A percentile compares a stretch with the other conserved stretches of the same genome.
These are phyloP conservation scores for Penicillium sp. DNA, from an alignment of 2,329 filamentous ascomycete species.

Conservation along the genomic window DNA sequence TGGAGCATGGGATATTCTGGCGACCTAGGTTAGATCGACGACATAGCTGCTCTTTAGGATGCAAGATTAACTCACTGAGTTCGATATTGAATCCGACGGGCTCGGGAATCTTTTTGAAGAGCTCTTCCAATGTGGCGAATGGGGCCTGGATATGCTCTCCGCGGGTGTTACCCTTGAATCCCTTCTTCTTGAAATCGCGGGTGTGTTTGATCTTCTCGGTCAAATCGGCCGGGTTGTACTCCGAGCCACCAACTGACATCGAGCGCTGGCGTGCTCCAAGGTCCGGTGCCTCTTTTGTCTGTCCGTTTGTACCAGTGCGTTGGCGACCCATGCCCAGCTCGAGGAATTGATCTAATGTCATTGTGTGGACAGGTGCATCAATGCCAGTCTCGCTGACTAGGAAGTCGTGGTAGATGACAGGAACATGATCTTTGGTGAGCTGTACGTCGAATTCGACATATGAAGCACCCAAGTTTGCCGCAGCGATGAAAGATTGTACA, in stretches of 20 bases:
- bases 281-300: conserved; percentile 15
- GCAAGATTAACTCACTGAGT: conserved; percentile 61
- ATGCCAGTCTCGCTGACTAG: conserved; percentile 96
- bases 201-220: conserved; percentile 96
- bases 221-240: conserved; percentile 43
- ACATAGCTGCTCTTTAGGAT: conserved; percentile 25
- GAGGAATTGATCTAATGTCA: conserved; percentile 89
- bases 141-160: conserved; percentile 94
- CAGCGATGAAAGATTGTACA: conserved; percentile 90
- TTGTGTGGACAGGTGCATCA: conserved; percentile 90
- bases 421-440: conserved; percentile 96
- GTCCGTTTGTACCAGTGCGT: conserved; percentile 45
- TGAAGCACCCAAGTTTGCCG: conserved; percentile 82
- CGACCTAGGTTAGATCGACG: conserved; percentile 29
- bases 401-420: conserved; percentile 98
- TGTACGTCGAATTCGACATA: conserved; percentile 84
- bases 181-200: conserved; percentile 88
- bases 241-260: conserved; percentile 60
- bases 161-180: conserved; percentile 92
- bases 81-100: conserved; percentile 96
- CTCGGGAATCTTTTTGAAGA: conserved; percentile 81
- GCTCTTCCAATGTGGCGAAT: conserved; percentile 91
- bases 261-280: conserved; percentile 49
- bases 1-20: conserved; percentile 92
- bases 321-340: conserved; percentile 67